Evolutionary conservation across 2,329 filamentous ascomycete genomes (phyloP), one percentile per base, ranked within the genome.

Genomic region (Neonectria ditissima): DNA sequence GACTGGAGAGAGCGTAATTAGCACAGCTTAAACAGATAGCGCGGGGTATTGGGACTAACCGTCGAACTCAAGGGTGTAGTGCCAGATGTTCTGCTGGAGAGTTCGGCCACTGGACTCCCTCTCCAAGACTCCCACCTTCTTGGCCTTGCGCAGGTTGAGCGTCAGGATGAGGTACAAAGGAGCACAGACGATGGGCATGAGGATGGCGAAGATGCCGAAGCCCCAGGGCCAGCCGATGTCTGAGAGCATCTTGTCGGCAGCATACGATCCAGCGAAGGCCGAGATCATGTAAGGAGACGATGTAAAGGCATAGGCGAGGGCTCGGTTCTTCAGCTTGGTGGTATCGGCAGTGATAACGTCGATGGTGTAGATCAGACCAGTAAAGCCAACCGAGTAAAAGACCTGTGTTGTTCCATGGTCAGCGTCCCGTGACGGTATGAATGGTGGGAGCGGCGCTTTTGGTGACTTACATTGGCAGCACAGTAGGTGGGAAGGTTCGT

Each of bases 311-410:
- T 73, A 80, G 6, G 75, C 77, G 5, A 81, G 54, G 6, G 73
- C 77, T 66, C 78, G 74, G 41, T 78, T 80, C 55, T 67, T 70
- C 7, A 80, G 66, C 14, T 62, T 66, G 11, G 75, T 88, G 5
- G 86, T 87, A 71, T 92, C 89, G 43, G 89, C 87, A 52, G 89
- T 86, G 71, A 91, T 86, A 24, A 92, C 85, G 63, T 86, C 84
- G 30, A 90, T 80, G 28, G 83, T 81, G 69, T 89, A 91, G 55
- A 83, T 83, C 47, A 91, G 79, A 26, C 87, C 88, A 4, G 83
- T 84, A 50, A 82, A 79, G 16, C 89, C 89, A 44, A 88, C 82
- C 37, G 82, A 83, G 70, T 90, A 90, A 66, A 91, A 87, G 1
- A 91, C 86, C 74, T 75, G 14, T n/a, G 20, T 2, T 18, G 16